Base-by-base conservation (phyloP, 163 green algal genomes). In the Scenedesmus sp. region DNA sequence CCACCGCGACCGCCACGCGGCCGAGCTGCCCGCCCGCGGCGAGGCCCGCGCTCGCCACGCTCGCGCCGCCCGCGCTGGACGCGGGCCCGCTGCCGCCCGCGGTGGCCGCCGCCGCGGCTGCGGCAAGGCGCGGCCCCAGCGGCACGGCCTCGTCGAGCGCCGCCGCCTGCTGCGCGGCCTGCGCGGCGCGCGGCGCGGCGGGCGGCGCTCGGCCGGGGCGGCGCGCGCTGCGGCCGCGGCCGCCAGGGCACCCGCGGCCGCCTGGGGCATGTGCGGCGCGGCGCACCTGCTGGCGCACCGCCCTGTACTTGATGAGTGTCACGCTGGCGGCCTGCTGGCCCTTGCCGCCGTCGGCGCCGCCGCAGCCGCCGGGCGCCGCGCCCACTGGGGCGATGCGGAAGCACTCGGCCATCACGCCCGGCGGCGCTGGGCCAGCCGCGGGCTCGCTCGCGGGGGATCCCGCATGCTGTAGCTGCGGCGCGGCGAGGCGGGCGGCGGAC, bases 281-380 rank as follows among this genome's bases (percentile, higher is more conserved):
- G 26, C 45, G 24, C 48, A 75, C 66, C 58, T 73, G 72, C 69
- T 80, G 65, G 60, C 76, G 77, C 0, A 85, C 44, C 24, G 85
- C 85, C 34, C 69, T 85, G 81, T 89, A 89, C 81, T 87, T 87
- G 77, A 89, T 87, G 71, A 89, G 80, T 2, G 84, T 89, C 56
- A 89, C 87, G 62, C 76, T 83, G 73, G n/a, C n/a, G n/a, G n/a
- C n/a, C n/a, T n/a, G n/a, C n/a, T n/a, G n/a, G n/a, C n/a, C n/a
- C n/a, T n/a, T n/a, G n/a, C n/a, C n/a, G n/a, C n/a, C n/a, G n/a
- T 85, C 70, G 29, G 77, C 39, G 31, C 53, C 75, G 45, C 36
- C 70, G 17, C 58, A 60, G 26, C 57, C 69, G 24, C 45, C 47
- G 17, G 63, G 56, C 36, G 75, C 70, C 26, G 31, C 42, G n/a